Conservation (phyloP, 192 early-diverging fungal species). For the Jimgerdemannia lactiflua region DNA sequence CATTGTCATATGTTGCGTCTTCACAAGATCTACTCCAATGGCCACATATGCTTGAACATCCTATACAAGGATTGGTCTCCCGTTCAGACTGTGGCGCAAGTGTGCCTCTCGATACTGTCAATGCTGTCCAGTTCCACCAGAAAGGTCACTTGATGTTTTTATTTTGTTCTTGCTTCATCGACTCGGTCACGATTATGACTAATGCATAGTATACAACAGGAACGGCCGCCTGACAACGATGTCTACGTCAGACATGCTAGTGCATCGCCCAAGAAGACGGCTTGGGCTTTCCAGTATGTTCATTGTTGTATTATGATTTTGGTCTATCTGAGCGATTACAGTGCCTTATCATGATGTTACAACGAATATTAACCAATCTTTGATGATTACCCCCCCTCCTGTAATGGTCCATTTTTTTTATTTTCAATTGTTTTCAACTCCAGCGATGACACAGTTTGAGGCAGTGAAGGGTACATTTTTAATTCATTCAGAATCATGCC, state of each 20-base stretch:
- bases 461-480: no score
- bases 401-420: no score
- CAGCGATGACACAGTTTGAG: background rate
- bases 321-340: no score
- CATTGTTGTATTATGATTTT: background rate
- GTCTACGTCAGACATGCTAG: slow-evolving; percentile 50
- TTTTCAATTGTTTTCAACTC: no score
- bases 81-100: slow-evolving; percentile 83
- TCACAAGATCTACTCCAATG: slow-evolving; percentile 75
- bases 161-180: background rate
- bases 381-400: no score
- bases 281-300: slow-evolving; percentile 55
- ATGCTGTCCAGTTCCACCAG: slow-evolving; percentile 88
- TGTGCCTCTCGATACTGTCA: slow-evolving; percentile 88
- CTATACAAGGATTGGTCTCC: slow-evolving; percentile 94
- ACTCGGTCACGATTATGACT: background rate
- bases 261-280: slow-evolving; percentile 53
- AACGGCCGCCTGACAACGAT: slow-evolving; percentile 55
- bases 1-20: background rate
- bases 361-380: no score
- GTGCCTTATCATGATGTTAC: no score
- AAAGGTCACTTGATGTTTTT: slow-evolving; percentile 44
- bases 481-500: no score
- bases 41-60: slow-evolving; percentile 97
- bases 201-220: slow-evolving; percentile 19